These are phyloP conservation scores for Dunaliella primolecta DNA, from an alignment of 139 green algal genomes.

Conservation along the genomic window DNA sequence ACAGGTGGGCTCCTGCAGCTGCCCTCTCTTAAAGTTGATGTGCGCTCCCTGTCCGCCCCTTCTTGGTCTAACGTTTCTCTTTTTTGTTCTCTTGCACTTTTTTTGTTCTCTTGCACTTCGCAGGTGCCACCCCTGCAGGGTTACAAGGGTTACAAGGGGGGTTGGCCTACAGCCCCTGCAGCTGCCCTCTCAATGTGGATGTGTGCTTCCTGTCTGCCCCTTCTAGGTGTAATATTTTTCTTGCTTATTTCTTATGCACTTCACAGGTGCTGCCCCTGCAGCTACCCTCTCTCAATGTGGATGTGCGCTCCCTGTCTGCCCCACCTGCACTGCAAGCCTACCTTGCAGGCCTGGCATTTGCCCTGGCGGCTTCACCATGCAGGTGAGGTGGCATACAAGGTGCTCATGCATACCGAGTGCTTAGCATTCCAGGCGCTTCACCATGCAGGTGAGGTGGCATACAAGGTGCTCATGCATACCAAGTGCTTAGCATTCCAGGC, in stretches of 20 bases:
- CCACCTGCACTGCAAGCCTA: slow-evolving; percentile 64
- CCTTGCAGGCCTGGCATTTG: slow-evolving; percentile 89
- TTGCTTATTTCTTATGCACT: not conserved
- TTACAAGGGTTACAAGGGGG: too few relatives aligned
- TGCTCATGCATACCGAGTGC: too few relatives aligned
- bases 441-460: slow-evolving; percentile 56
- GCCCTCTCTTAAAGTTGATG: slow-evolving; percentile 80
- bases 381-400: slow-evolving; percentile 39
- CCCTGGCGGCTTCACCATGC: slow-evolving; percentile 88
- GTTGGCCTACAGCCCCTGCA: too few relatives aligned
- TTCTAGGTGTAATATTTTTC: too few relatives aligned
- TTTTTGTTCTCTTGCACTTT: slow-evolving; percentile 74
- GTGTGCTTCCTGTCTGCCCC: too few relatives aligned
- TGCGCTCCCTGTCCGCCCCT: slow-evolving; percentile 21
- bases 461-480: too few relatives aligned
- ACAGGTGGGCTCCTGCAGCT: slow-evolving; percentile 66
- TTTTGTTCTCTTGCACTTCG: too few relatives aligned
- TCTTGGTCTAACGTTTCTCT: slow-evolving; percentile 65
- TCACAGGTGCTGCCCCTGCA: slow-evolving; percentile 65
- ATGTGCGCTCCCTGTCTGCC: slow-evolving; percentile 43
- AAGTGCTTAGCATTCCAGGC: too few relatives aligned
- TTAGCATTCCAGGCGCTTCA: too few relatives aligned
- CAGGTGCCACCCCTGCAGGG: slow-evolving; percentile 53
- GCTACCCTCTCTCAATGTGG: slow-evolving; percentile 80
- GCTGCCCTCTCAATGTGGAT: too few relatives aligned